phyloP scores from a whole-genome alignment of 345 rosid genomes.

The Anacardium occidentale region DNA sequence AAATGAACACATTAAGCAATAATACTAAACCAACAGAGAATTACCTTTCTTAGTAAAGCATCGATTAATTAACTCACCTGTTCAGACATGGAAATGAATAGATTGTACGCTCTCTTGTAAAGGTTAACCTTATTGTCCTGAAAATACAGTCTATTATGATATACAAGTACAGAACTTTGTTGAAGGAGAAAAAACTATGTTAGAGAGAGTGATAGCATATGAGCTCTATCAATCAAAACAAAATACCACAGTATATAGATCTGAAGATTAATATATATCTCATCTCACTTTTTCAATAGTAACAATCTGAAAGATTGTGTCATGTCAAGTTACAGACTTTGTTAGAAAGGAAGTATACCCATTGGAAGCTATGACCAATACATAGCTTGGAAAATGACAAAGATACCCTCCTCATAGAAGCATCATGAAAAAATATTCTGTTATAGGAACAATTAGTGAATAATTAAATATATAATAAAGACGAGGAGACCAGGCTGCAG shows the following conservation, averaged over 20 bases:
- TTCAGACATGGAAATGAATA: conserved; percentile 43
- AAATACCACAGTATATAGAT: conserved; percentile 10
- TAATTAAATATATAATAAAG: not conserved
- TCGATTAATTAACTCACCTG: conserved; percentile 42
- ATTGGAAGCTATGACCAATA: not conserved
- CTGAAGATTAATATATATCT: conserved; percentile 14
- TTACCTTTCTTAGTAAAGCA: conserved; percentile 4
- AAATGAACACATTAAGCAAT: conserved; percentile 2
- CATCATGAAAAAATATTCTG: not conserved
- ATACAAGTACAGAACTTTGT: conserved; percentile 1
- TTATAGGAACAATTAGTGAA: not conserved
- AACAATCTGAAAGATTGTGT: not conserved
- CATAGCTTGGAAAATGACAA: not conserved
- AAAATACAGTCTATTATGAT: conserved; percentile 18
- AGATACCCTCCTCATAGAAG: not conserved
- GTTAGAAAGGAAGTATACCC: not conserved
- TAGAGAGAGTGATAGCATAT: conserved; percentile 13
- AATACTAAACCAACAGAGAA: too few relatives aligned
- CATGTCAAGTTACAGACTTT: not conserved
- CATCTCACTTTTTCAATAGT: not conserved
- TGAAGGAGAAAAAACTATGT: conserved; percentile 1
- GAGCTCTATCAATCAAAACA: conserved; percentile 23
- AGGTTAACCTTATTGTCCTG: conserved; percentile 51
- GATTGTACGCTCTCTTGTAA: conserved; percentile 53
- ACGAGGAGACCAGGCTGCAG: not conserved